Evolutionary conservation across 2,329 filamentous ascomycete genomes (phyloP).

Genomic region (Botryotinia convoluta): DNA sequence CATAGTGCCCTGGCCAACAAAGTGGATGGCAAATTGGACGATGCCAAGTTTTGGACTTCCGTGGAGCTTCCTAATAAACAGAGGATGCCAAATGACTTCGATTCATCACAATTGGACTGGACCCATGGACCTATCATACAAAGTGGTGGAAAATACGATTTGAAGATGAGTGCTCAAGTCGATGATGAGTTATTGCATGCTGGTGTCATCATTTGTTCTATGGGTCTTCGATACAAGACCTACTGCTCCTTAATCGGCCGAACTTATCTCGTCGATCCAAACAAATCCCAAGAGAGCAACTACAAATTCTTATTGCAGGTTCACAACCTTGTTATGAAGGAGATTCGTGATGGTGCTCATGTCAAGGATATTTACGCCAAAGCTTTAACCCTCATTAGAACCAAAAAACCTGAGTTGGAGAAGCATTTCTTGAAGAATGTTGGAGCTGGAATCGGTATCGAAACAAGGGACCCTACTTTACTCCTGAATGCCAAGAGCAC

Average conservation of each 20-base stretch:
- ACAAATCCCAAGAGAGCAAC: slow-evolving; percentile 90
- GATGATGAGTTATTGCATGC: slow-evolving; percentile 82
- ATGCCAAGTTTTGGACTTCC: slow-evolving; percentile 88
- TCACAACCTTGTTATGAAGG: slow-evolving; percentile 86
- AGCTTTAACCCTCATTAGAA: slow-evolving; percentile 73
- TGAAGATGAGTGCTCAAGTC: slow-evolving; percentile 74
- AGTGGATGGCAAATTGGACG: slow-evolving; percentile 87
- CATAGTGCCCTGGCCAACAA: slow-evolving; percentile 84
- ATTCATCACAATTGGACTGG: slow-evolving; percentile 89
- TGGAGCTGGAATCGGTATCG: slow-evolving; percentile 88
- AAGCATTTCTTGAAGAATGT: slow-evolving; percentile 93
- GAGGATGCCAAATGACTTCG: slow-evolving; percentile 84
- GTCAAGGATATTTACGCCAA: slow-evolving; percentile 92
- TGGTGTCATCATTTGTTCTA: slow-evolving; percentile 87
- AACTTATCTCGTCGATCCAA: slow-evolving; percentile 95
- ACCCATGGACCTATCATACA: slow-evolving; percentile 86
- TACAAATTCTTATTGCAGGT: slow-evolving; percentile 86
- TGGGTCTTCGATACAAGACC: slow-evolving; percentile 92
- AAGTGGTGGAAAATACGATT: slow-evolving; percentile 92
- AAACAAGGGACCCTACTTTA: slow-evolving; percentile 80
- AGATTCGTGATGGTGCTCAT: slow-evolving; percentile 79
- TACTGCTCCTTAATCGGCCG: slow-evolving; percentile 91
- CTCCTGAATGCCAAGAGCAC: slow-evolving; percentile 84
- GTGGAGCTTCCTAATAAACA: slow-evolving; percentile 65
- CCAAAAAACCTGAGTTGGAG: slow-evolving; percentile 92